A percentile compares a stretch with the other conserved stretches of the same genome.
Evolutionary conservation across 2,329 filamentous ascomycete species (phyloP).

Genomic region (Botrytis deweyae): DNA sequence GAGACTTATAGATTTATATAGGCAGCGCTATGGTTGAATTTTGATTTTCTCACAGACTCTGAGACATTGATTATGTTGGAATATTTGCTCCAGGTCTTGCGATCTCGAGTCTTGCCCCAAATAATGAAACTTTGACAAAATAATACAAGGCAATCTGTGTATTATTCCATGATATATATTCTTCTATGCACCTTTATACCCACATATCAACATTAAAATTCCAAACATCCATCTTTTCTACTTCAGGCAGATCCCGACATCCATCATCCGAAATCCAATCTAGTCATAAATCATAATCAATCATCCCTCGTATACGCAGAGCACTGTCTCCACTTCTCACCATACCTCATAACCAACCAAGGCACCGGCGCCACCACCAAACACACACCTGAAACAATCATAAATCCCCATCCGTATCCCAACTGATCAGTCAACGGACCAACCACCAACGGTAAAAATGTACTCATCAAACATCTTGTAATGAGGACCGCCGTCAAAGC

Average conservation of each 20-base stretch:
- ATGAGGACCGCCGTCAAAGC: constrained; percentile 43
- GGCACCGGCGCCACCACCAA: constrained; percentile 52
- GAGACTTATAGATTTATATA: not conserved
- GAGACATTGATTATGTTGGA: not conserved
- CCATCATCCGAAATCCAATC: not conserved
- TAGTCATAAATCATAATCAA: not conserved
- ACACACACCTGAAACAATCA: constrained; percentile 40
- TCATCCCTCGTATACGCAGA: constrained; percentile 10
- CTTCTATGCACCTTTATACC: not conserved
- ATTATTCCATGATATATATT: not conserved
- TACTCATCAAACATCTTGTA: constrained; percentile 42
- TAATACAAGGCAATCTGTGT: not conserved
- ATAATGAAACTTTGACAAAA: accelerated
- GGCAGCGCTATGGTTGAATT: not conserved
- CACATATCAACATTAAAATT: not conserved
- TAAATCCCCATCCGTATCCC: constrained; percentile 44
- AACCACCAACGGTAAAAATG: constrained; percentile 54
- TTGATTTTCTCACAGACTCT: not conserved
- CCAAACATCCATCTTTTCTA: not conserved
- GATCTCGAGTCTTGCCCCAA: not conserved
- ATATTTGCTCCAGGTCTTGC: not conserved
- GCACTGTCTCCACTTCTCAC: constrained; percentile 33
- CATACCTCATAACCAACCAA: constrained; percentile 51
- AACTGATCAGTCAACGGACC: constrained; percentile 48
- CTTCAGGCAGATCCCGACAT: not conserved